phyloP scores from a whole-genome alignment of 495 filamentous ascomycete species.

The Chaetomium fimeti region DNA sequence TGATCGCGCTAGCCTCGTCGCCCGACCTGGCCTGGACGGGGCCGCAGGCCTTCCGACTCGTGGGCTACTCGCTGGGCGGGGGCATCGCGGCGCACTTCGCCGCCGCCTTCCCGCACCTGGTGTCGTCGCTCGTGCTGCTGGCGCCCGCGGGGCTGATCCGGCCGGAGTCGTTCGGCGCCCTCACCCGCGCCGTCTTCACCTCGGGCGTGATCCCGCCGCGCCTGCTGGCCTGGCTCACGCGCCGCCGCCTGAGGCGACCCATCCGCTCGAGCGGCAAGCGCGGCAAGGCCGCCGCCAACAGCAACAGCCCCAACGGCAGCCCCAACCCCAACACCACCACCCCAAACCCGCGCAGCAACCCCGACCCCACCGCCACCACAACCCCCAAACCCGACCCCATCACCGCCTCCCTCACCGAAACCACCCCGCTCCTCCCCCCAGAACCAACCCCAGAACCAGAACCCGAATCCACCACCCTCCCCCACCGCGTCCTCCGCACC shows the following conservation, averaged over 20 bases:
- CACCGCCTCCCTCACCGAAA: conserved; percentile 33
- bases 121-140: conserved; percentile 68
- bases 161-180: conserved; percentile 58
- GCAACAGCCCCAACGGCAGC: not conserved
- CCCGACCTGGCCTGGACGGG: conserved; percentile 61
- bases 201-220: conserved; percentile 48
- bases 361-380: not conserved
- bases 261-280: conserved; percentile 39
- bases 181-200: conserved; percentile 61
- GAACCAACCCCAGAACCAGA: conserved; percentile 21
- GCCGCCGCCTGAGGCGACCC: conserved; percentile 40
- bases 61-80: conserved; percentile 86
- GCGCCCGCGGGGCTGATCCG: conserved; percentile 73
- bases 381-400: conserved; percentile 25
- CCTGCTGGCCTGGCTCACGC: conserved; percentile 40
- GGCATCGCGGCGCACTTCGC: conserved; percentile 75
- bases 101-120: conserved; percentile 62
- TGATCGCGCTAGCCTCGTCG: conserved; percentile 69
- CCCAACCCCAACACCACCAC: not conserved
- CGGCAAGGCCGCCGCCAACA: not conserved
- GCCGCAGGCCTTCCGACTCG: conserved; percentile 60
- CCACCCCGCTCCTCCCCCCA: conserved; percentile 26
- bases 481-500: conserved; percentile 32
- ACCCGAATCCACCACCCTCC: conserved; percentile 30
- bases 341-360: not conserved